Conservation (phyloP, 176 grass and related monocot genomes). For the Eleusine indica region DNA sequence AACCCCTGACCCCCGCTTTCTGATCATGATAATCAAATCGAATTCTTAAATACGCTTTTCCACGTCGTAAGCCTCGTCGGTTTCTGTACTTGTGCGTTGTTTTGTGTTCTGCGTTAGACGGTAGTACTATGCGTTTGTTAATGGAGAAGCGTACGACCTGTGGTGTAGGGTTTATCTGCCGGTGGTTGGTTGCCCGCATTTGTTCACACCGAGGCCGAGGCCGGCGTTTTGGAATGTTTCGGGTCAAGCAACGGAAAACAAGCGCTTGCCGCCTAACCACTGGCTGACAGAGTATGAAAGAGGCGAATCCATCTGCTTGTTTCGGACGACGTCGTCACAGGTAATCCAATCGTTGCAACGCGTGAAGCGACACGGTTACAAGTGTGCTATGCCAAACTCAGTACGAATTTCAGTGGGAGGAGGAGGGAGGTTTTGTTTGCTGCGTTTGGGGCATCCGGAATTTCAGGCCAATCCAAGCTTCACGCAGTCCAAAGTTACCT, state of each 20-base stretch:
- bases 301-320: not conserved
- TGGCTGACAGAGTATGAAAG: not conserved
- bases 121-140: not conserved
- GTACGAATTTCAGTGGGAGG: too few relatives aligned
- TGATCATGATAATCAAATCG: not conserved
- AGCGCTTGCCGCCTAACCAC: not conserved
- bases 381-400: not conserved
- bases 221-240: slow-evolving; percentile 27
- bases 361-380: not conserved
- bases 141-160: not conserved
- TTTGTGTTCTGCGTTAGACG: not conserved
- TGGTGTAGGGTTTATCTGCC: not conserved
- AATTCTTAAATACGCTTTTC: not conserved
- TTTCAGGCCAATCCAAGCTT: not conserved
- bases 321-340: not conserved
- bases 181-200: slow-evolving; percentile 6
- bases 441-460: not conserved
- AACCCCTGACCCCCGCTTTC: not conserved
- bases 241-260: not conserved
- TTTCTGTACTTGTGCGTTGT: not conserved
- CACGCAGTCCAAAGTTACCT: not conserved
- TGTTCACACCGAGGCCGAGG: slow-evolving; percentile 2
- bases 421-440: not conserved
- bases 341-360: not conserved
- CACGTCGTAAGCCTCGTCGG: not conserved